A percentile compares a stretch with the other conserved stretches of the same genome.
Conservation (phyloP, 768 basidiomycete species). For the Suillus cothurnatus region DNA sequence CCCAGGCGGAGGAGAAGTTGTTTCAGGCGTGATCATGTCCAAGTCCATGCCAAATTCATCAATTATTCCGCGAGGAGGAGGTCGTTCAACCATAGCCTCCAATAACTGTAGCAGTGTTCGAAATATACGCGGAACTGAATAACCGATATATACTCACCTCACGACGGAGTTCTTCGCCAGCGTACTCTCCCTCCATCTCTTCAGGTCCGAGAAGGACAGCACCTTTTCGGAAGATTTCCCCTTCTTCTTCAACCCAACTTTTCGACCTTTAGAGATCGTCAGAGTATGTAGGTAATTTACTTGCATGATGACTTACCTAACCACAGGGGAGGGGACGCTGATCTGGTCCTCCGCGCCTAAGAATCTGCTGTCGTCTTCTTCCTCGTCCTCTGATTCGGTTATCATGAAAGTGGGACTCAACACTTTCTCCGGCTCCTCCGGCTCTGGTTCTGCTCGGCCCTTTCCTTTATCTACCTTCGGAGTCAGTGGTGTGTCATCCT, state of each 20-base stretch:
- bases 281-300: background rate
- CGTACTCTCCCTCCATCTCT: constrained; percentile 89
- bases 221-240: constrained; percentile 94
- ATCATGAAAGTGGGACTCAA: constrained; percentile 66
- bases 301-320: background rate
- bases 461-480: constrained; percentile 81
- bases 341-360: constrained; percentile 30
- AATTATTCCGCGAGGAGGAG: constrained; percentile 70
- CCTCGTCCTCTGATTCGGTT: constrained; percentile 55
- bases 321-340: constrained; percentile 33
- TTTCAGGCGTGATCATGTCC: constrained; percentile 11
- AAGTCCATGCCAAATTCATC: constrained; percentile 59
- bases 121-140: background rate
- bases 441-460: constrained; percentile 66
- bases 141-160: constrained; percentile 48
- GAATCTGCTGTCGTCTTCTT: constrained; percentile 40
- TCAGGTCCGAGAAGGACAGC: constrained; percentile 76
- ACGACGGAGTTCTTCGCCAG: constrained; percentile 83
- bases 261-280: constrained; percentile 51
- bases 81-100: constrained; percentile 84
- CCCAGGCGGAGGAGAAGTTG: constrained; percentile 15
- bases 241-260: constrained; percentile 91
- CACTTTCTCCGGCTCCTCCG: constrained; percentile 69
- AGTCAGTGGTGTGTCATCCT: constrained; percentile 45
- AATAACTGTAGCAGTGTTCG: constrained; percentile 54